These are phyloP conservation scores for Clausena lansium DNA, from an alignment of 345 rosid genomes.

Conservation along the genomic window DNA sequence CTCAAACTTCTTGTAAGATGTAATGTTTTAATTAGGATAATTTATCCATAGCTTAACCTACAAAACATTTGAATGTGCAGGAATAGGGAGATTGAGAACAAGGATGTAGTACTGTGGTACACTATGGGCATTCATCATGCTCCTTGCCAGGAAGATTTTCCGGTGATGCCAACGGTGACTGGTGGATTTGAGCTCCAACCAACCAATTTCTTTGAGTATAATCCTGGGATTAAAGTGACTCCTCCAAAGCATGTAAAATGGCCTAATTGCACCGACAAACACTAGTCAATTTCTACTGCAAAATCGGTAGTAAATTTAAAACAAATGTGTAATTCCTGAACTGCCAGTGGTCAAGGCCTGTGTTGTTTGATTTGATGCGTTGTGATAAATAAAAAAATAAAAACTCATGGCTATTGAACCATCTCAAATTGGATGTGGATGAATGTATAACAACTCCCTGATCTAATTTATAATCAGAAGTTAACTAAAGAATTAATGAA, in stretches of 20 bases:
- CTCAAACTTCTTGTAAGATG: neutral
- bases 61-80: neutral
- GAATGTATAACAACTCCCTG: too few species aligned
- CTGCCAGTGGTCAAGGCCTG: neutral
- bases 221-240: conserved; percentile 25
- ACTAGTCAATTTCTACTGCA: neutral
- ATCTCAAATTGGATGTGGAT: too few species aligned
- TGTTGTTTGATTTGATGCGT: neutral
- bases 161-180: conserved; percentile 26
- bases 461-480: too few species aligned
- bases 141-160: conserved; percentile 34
- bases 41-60: neutral
- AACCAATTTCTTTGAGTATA: conserved; percentile 23
- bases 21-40: neutral
- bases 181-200: conserved; percentile 26
- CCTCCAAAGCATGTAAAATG: neutral
- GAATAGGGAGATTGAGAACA: conserved; percentile 26
- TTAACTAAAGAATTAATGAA: too few species aligned
- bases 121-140: conserved; percentile 28
- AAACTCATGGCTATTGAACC: neutral
- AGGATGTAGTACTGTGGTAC: conserved; percentile 32
- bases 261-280: neutral
- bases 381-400: neutral
- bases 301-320: neutral
- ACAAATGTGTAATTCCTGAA: neutral